phyloP scores from a whole-genome alignment of 1,284 basidiomycete species.

The Phenoliferia sp. region DNA sequence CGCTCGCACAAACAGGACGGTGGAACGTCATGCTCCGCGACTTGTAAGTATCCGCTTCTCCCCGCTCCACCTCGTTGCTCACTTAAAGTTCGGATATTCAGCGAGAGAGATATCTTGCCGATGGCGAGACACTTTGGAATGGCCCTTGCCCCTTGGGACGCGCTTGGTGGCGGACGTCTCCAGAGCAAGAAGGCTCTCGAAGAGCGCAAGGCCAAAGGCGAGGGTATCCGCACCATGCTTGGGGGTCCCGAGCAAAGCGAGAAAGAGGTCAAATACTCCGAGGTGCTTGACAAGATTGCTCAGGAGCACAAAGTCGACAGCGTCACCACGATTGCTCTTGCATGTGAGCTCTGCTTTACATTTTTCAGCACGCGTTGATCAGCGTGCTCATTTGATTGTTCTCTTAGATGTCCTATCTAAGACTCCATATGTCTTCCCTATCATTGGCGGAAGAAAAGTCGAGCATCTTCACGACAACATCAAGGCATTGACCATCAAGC shows the following conservation, averaged over 20 bases:
- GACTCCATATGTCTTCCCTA: slow-evolving; percentile 51
- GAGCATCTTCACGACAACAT: slow-evolving; percentile 29
- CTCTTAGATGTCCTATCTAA: slow-evolving; percentile 17
- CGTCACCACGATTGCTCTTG: slow-evolving; percentile 2
- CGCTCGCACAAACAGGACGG: slow-evolving; percentile 53
- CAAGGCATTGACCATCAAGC: not conserved
- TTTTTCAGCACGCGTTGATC: not conserved
- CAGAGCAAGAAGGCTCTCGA: slow-evolving; percentile 40
- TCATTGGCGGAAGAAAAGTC: slow-evolving; percentile 52
- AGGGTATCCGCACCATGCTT: slow-evolving; percentile 33
- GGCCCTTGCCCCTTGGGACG: slow-evolving; percentile 51
- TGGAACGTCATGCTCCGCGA: slow-evolving; percentile 51
- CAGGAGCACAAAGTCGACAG: slow-evolving; percentile 38
- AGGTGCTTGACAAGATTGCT: slow-evolving; percentile 34
- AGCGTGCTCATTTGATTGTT: slow-evolving; percentile 6
- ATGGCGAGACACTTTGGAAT: slow-evolving; percentile 51
- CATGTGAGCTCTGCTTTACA: not conserved
- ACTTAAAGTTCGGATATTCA: not conserved
- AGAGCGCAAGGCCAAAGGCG: slow-evolving; percentile 47
- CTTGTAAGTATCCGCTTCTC: slow-evolving; percentile 33
- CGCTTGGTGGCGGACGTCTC: slow-evolving; percentile 51
- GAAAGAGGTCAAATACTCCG: slow-evolving; percentile 22
- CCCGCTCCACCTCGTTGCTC: not conserved
- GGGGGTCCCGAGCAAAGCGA: slow-evolving; percentile 44
- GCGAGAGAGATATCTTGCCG: slow-evolving; percentile 58